phyloP scores from a whole-genome alignment of 352 stramenopile genomes.

The Pythium brachiatum region DNA sequence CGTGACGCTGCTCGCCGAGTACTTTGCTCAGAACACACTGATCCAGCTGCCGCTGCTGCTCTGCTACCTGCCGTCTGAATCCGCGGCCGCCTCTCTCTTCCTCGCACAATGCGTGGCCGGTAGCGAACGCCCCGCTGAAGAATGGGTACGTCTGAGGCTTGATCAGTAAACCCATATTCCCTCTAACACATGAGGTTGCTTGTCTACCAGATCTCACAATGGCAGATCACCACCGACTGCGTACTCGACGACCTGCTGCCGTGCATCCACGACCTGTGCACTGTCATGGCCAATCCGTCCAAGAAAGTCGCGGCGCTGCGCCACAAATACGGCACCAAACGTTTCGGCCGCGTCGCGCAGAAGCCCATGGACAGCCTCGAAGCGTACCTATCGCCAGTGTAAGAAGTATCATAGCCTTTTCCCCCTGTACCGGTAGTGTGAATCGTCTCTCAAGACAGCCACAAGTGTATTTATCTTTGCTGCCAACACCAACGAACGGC shows the following conservation, averaged over 20 bases:
- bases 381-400: slow-evolving; percentile 10
- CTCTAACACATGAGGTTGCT: too few species aligned
- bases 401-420: background rate
- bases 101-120: slow-evolving; percentile 31
- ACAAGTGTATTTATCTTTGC: slow-evolving; percentile 1
- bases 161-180: too few species aligned
- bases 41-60: slow-evolving; percentile 50
- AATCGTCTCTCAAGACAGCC: background rate
- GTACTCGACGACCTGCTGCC: slow-evolving; percentile 7
- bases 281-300: slow-evolving; percentile 11
- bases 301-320: slow-evolving; percentile 14
- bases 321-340: slow-evolving; percentile 23
- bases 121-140: background rate
- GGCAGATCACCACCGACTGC: background rate
- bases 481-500: background rate
- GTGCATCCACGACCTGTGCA: slow-evolving; percentile 18
- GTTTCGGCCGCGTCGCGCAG: slow-evolving; percentile 18
- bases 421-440: background rate
- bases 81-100: slow-evolving; percentile 46
- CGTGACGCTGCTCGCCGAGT: slow-evolving; percentile 44
- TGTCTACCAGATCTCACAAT: slow-evolving; percentile 6
- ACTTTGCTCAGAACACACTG: slow-evolving; percentile 58
- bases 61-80: slow-evolving; percentile 46
- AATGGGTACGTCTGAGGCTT: slow-evolving; percentile 15
- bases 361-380: slow-evolving; percentile 7